Base-by-base conservation (phyloP, 1,284 basidiomycete genomes). In the Hypsizygus ulmarius region DNA sequence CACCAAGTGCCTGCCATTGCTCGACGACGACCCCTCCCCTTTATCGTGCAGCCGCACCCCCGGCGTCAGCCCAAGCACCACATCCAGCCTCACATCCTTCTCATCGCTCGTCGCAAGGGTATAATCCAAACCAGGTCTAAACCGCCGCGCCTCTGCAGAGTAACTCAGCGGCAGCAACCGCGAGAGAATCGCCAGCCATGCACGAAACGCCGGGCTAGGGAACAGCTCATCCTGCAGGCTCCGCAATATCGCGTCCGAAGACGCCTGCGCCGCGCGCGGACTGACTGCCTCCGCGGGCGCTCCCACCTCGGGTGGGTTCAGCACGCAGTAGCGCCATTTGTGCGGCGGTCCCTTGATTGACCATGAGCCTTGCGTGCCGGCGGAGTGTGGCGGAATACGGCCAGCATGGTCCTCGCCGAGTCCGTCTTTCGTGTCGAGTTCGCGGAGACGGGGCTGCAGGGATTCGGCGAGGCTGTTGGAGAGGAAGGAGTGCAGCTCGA, bases 101-200 rank as follows among this genome's bases (percentile, higher is more conserved):
- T 90, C 87, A 59, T 96, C 90, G 50, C 91, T 90, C 54, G 89
- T 88, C 27, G 96, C 96, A 1, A 99, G 79, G 14, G 95, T 97
- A 67, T 98, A 98, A 69, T 98, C 95, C 56, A 98, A 71, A 0
- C 94, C 96, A 0, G 93, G 92, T 48, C 95, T 74, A 71, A 98
- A 97, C 38, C 96, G 73, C 54, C 96, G 77, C 43, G 91, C 91
- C 67, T 93, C 84, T 10, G 82, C 78, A 6, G 82, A 72, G 64
- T 89, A 82, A 10, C 82, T 78, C 55, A 90, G 69, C 11, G 93
- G 90, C 43, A 95, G 74, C 54, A 97, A 67, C 34, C 79, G 77
- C 37, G 89, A 87, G 38, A 97, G 82, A 50, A 84, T 77, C n/a
- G 84, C 78, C 32, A 98, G 72, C 88, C 95, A 96, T 25, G 90